A percentile compares a stretch with the other conserved stretches of the same genome.
Evolutionary conservation across 1,284 basidiomycete genomes (phyloP).

Genomic region (Rhodotorula sp.): DNA sequence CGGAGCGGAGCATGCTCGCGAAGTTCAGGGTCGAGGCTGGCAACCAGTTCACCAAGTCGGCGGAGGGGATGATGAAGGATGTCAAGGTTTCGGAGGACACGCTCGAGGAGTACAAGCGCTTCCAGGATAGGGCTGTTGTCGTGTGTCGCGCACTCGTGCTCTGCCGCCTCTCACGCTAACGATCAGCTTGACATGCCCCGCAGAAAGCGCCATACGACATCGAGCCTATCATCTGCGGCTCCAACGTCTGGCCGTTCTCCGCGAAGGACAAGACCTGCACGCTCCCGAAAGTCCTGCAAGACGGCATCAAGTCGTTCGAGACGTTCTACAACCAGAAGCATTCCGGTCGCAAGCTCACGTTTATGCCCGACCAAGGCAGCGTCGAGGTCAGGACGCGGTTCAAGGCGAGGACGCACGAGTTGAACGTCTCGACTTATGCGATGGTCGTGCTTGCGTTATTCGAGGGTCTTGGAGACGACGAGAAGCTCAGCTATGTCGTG

Average conservation of each 20-base stretch:
- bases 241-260: conserved; percentile 39
- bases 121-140: conserved; percentile 23
- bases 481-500: conserved; percentile 71
- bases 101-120: conserved; percentile 67
- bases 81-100: conserved; percentile 87
- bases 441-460: conserved; percentile 86
- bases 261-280: conserved; percentile 57
- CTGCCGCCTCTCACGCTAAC: not conserved
- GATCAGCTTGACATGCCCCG: not conserved
- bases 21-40: conserved; percentile 98
- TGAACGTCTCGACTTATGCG: conserved; percentile 90
- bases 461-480: conserved; percentile 65
- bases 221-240: conserved; percentile 37
- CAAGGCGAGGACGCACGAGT: conserved; percentile 75
- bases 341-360: conserved; percentile 83
- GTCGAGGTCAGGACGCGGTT: conserved; percentile 86
- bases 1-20: conserved; percentile 94
- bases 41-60: conserved; percentile 93
- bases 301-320: conserved; percentile 74
- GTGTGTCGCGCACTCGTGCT: conserved; percentile 1
- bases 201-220: conserved; percentile 38
- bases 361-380: conserved; percentile 89
- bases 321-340: conserved; percentile 86
- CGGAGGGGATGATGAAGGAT: conserved; percentile 99
- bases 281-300: conserved; percentile 62